Evolutionary conservation across 1,139 yeast species (phyloP), one percentile per base, ranked within the genome.

Genomic region (Debaryomycetaceae sp.): DNA sequence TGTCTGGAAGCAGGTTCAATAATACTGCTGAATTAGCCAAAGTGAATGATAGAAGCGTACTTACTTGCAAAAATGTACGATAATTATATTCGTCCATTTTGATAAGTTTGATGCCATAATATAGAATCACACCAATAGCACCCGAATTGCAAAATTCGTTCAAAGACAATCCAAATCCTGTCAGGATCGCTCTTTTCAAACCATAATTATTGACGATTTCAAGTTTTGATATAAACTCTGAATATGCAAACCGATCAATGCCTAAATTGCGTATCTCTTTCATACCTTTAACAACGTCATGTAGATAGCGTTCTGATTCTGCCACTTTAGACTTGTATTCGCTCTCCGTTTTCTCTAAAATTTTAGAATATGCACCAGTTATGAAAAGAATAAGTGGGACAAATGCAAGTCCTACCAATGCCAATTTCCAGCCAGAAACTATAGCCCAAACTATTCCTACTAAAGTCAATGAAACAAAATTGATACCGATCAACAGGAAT

Each of bases 341-440:
- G 22, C 75, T 69, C 58, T 91, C 97, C 53, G 73, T 69, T 8
- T 50, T 55, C 47, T 77, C 78, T 38, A 83, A 59, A 2, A 81
- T 36, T 1, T 54, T 48, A 2, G 88, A 79, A 55, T 81, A 85
- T 1, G 73, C 40, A 1, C 66, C 59, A 4, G 88, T 76, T 5
- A 79, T 60, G 0, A 77, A 15, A 3, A 74, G 59, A 41, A 84
- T 79, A 18, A 79, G 48, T 0, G 96, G 94, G 7, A 86, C 73
- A 56, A 89, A 70, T 0, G 95, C 73, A 7, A 89, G 52, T 1
- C 95, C 94, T 1, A 87, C 92, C 13, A 91, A 62, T 1, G 96
- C 78, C 36, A 92, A 65, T 51, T 83, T 85, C 98, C 98, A 92
- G 0, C 96, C 96, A n/a, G 74, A 56, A 0, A 72, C 70, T 5